A percentile compares a stretch with the other conserved stretches of the same genome.
These are phyloP conservation scores for Tremella yokohamensis DNA, from an alignment of 768 basidiomycete species.

Conservation along the genomic window DNA sequence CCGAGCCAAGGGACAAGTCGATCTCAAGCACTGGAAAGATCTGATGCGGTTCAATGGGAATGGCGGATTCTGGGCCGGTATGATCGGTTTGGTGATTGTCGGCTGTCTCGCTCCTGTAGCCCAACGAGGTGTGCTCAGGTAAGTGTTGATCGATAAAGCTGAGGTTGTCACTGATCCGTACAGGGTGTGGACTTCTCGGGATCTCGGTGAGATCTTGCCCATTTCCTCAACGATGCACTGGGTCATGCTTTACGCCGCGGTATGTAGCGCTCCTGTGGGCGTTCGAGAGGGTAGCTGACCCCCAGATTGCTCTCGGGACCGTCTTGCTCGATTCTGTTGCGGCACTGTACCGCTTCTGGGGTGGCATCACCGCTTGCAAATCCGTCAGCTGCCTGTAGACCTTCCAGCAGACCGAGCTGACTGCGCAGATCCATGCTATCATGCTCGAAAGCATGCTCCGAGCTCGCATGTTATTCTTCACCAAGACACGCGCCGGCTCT, in stretches of 20 bases:
- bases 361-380: conserved; percentile 25
- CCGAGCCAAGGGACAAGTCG: conserved; percentile 20
- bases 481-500: conserved; percentile 35
- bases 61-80: conserved; percentile 21
- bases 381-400: conserved; percentile 16
- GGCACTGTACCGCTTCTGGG: conserved; percentile 18
- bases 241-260: conserved; percentile 26
- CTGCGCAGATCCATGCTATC: conserved; percentile 24
- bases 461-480: conserved; percentile 37
- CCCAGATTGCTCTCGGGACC: conserved; percentile 17
- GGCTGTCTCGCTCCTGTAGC: conserved; percentile 18
- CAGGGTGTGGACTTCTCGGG: conserved; percentile 36
- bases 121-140: conserved; percentile 28
- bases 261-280: conserved; percentile 11
- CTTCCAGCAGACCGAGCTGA: neutral
- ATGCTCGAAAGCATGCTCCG: conserved; percentile 36
- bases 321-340: conserved; percentile 11
- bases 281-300: neutral
- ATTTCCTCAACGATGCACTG: conserved; percentile 18
- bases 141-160: conserved; percentile 12
- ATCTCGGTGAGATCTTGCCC: neutral
- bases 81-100: conserved; percentile 12
- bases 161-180: neutral
- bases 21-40: conserved; percentile 27
- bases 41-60: conserved; percentile 25